Conservation (phyloP, 2,329 filamentous ascomycete species). For the Colletotrichum liriopes region DNA sequence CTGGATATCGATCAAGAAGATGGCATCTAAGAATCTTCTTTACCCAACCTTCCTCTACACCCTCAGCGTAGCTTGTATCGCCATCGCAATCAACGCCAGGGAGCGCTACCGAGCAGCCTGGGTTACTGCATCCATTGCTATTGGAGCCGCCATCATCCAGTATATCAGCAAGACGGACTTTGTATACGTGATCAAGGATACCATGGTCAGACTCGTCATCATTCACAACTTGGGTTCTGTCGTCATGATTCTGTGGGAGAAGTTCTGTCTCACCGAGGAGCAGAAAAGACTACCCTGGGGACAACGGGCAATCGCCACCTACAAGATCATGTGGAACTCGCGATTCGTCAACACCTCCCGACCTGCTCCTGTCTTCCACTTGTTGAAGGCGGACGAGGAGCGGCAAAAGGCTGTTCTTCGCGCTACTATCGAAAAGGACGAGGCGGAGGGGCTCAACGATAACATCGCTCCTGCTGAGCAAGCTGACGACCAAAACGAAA, state of each 20-base stretch:
- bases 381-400: constrained; percentile 4
- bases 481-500: background rate
- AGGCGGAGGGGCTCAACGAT: background rate
- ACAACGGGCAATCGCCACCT: constrained; percentile 4
- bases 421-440: too few species aligned
- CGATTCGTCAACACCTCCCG: constrained; percentile 29
- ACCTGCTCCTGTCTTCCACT: constrained; percentile 28
- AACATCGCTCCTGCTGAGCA: background rate
- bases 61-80: constrained; percentile 22
- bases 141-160: background rate
- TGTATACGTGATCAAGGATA: constrained; percentile 17
- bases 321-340: constrained; percentile 34
- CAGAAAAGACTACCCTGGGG: constrained; percentile 26
- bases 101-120: background rate
- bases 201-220: constrained; percentile 7
- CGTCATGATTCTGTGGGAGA: constrained; percentile 33
- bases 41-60: constrained; percentile 11
- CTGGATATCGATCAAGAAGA: background rate
- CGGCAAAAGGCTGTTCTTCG: background rate
- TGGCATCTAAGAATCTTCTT: background rate
- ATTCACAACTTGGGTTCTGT: constrained; percentile 26
- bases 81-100: constrained; percentile 13
- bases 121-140: background rate
- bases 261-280: constrained; percentile 33
- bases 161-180: background rate